Conservation (phyloP, 1,284 basidiomycete genomes). For the Cryptococcus amylolentus region DNA sequence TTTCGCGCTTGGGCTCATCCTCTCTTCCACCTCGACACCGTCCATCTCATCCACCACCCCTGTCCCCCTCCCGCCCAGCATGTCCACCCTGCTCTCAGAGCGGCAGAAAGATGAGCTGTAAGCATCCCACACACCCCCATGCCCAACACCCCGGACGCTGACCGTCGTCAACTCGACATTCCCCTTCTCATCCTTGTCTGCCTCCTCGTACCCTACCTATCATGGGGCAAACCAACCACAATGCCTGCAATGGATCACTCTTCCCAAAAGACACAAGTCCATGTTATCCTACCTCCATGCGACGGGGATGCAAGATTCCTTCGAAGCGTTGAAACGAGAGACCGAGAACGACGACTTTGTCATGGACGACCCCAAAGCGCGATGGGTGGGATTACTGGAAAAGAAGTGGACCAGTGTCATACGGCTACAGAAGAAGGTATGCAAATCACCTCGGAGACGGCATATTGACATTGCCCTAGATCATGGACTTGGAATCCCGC, state of each 20-base stretch:
- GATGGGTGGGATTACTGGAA: slow-evolving; percentile 77
- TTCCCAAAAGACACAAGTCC: slow-evolving; percentile 63
- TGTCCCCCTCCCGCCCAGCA: slow-evolving; percentile 10
- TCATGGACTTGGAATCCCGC: slow-evolving; percentile 81
- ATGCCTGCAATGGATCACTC: not conserved
- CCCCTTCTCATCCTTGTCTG: slow-evolving; percentile 13
- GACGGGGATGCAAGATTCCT: slow-evolving; percentile 62
- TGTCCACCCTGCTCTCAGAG: slow-evolving; percentile 59
- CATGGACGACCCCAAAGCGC: slow-evolving; percentile 71
- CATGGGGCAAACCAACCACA: not conserved
- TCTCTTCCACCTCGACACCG: not conserved
- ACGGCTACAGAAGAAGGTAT: slow-evolving; percentile 84
- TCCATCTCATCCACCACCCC: not conserved
- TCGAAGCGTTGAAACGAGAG: slow-evolving; percentile 63
- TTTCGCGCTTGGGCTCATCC: not conserved
- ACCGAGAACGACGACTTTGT: slow-evolving; percentile 60
- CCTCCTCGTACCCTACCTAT: not conserved
- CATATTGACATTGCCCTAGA: slow-evolving; percentile 52
- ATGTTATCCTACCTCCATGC: slow-evolving; percentile 77
- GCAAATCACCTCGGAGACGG: slow-evolving; percentile 12
- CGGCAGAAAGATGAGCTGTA: slow-evolving; percentile 80
- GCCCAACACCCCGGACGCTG: not conserved
- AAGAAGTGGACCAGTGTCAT: slow-evolving; percentile 96
- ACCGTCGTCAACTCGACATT: not conserved
- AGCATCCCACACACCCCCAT: slow-evolving; percentile 33